phyloP scores from a whole-genome alignment of 192 early-diverging fungal species.

The Jimgerdemannia flammicorona region DNA sequence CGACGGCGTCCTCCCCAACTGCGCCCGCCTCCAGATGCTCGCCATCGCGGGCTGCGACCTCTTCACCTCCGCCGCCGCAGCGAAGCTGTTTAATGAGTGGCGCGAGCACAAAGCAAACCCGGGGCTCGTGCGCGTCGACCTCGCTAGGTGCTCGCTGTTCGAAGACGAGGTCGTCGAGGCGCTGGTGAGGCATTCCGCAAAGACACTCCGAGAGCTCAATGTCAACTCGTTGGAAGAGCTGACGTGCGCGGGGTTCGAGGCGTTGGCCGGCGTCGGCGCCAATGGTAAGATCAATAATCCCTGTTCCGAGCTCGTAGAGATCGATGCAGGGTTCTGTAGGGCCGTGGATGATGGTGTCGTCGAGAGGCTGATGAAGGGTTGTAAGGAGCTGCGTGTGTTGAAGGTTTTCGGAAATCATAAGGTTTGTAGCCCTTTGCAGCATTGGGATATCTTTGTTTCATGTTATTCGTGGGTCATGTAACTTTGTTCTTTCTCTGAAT shows the following conservation, averaged over 20 bases:
- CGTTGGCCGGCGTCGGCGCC: conserved; percentile 36
- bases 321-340: conserved; percentile 79
- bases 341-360: conserved; percentile 69
- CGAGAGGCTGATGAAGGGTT: conserved; percentile 45
- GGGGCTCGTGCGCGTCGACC: conserved; percentile 47
- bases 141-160: conserved; percentile 63
- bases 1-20: conserved; percentile 52
- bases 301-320: conserved; percentile 43
- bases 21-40: conserved; percentile 56
- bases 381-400: conserved; percentile 46
- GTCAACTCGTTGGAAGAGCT: conserved; percentile 75
- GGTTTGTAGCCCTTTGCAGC: conserved; percentile 26
- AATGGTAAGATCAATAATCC: not conserved
- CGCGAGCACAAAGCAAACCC: conserved; percentile 12
- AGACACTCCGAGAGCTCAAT: conserved; percentile 46
- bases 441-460: no score
- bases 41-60: conserved; percentile 56
- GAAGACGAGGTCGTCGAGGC: conserved; percentile 57
- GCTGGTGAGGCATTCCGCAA: conserved; percentile 55
- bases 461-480: no score
- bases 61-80: conserved; percentile 56
- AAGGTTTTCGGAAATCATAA: conserved; percentile 73
- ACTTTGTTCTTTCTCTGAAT: no score
- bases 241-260: conserved; percentile 47
- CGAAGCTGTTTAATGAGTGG: conserved; percentile 41